Evolutionary conservation across 1,284 basidiomycete species (phyloP).

Genomic region (Malassezia dermatis): DNA sequence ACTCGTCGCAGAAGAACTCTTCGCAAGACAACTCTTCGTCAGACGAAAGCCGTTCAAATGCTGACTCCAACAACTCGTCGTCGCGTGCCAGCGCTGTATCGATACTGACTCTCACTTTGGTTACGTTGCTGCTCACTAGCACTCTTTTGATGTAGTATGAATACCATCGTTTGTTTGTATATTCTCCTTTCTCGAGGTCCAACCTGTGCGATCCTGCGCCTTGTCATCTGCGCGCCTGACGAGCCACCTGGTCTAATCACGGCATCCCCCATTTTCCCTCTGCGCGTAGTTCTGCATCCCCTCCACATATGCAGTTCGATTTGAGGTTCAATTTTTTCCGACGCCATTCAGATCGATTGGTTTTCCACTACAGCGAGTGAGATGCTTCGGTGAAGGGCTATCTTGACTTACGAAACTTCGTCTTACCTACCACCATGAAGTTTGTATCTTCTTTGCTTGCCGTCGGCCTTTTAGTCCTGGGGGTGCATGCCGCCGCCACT

Average conservation of each 20-base stretch:
- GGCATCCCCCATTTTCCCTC: too few species aligned
- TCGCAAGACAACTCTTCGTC: neutral
- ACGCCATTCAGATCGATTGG: neutral
- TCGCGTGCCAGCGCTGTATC: neutral
- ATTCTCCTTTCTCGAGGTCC: too few species aligned
- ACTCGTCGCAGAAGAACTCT: too few species aligned
- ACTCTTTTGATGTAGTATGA: neutral
- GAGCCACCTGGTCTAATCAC: too few species aligned
- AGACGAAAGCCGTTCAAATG: neutral
- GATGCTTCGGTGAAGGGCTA: neutral
- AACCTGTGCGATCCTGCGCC: neutral
- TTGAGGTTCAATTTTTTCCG: neutral
- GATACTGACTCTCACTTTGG: neutral
- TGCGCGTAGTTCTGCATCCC: neutral
- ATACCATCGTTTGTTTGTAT: neutral
- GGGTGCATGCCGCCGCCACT: neutral
- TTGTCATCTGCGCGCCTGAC: neutral
- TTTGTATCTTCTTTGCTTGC: neutral
- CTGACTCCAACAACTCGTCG: neutral
- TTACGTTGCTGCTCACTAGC: neutral
- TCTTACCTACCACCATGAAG: neutral
- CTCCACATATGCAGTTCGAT: neutral
- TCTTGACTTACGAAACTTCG: neutral
- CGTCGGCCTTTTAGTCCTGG: neutral
- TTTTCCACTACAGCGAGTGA: neutral